Conservation (phyloP, 202 grass and related monocot genomes). For the Panicum hallii region DNA sequence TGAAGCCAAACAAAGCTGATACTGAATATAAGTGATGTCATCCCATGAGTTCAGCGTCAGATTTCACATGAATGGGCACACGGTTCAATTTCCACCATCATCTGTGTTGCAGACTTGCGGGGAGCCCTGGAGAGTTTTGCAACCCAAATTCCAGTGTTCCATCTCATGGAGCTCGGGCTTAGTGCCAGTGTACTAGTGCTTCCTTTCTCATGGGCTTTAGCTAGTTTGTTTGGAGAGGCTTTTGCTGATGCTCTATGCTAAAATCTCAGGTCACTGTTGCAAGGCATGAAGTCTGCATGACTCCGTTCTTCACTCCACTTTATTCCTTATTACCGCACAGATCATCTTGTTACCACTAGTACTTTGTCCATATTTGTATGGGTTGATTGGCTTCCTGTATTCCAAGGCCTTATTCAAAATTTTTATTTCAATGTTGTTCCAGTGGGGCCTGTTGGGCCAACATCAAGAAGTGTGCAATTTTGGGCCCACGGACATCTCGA, state of each 20-base stretch:
- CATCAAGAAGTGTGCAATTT: too few species aligned
- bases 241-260: neutral
- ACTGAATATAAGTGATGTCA: neutral
- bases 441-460: too few species aligned
- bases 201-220: constrained; percentile 17
- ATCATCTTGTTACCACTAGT: neutral
- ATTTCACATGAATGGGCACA: neutral
- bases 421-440: too few species aligned
- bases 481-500: too few species aligned
- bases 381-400: neutral
- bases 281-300: neutral
- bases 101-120: neutral
- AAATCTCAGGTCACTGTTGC: neutral
- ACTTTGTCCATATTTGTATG: neutral
- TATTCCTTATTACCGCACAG: neutral
- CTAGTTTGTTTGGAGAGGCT: neutral
- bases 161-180: neutral
- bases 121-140: neutral
- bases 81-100: neutral
- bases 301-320: neutral
- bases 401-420: neutral
- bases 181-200: neutral
- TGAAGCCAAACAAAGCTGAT: constrained; percentile 12
- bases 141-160: neutral
- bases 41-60: neutral